Conservation (phyloP, 2,329 filamentous ascomycete genomes). For the Coniochaeta ligniaria region DNA sequence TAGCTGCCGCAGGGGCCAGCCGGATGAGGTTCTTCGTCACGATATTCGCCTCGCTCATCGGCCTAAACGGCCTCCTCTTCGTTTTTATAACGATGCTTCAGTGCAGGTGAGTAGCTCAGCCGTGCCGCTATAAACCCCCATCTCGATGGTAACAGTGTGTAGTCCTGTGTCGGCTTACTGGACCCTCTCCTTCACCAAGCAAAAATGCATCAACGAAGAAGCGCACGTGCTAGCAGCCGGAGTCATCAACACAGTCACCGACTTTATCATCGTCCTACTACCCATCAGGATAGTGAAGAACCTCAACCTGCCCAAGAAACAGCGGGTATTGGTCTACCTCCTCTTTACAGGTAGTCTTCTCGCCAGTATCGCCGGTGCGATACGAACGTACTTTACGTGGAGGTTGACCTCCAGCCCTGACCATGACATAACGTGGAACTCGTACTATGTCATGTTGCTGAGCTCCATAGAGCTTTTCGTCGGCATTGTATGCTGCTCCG, state of each 20-base stretch:
- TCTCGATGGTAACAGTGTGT: slow-evolving; percentile 1
- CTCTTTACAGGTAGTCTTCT: slow-evolving; percentile 45
- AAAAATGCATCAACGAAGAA: slow-evolving; percentile 40
- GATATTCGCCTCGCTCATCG: slow-evolving; percentile 20
- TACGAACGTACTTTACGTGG: slow-evolving; percentile 28
- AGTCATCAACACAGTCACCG: slow-evolving; percentile 52
- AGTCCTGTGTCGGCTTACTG: slow-evolving; percentile 31
- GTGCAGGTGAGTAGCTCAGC: slow-evolving; percentile 24
- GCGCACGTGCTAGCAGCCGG: slow-evolving; percentile 45
- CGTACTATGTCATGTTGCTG: slow-evolving; percentile 25
- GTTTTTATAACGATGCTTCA: slow-evolving; percentile 28
- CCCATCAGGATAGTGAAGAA: slow-evolving; percentile 39
- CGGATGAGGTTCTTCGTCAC: slow-evolving; percentile 22
- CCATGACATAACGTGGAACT: slow-evolving; percentile 27
- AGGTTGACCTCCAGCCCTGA: slow-evolving; percentile 15
- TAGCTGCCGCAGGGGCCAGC: slow-evolving; percentile 22
- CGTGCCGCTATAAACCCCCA: not conserved
- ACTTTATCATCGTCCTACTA: slow-evolving; percentile 46
- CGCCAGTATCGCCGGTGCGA: slow-evolving; percentile 30
- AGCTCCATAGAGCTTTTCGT: slow-evolving; percentile 32
- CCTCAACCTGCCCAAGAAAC: slow-evolving; percentile 36
- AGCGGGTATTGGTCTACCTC: slow-evolving; percentile 35
- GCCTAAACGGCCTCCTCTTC: slow-evolving; percentile 24
- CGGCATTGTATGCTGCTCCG: slow-evolving; percentile 27
- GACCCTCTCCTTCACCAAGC: slow-evolving; percentile 21